Conservation (phyloP, 495 filamentous ascomycete genomes). For the Articulospora tetracladia region DNA sequence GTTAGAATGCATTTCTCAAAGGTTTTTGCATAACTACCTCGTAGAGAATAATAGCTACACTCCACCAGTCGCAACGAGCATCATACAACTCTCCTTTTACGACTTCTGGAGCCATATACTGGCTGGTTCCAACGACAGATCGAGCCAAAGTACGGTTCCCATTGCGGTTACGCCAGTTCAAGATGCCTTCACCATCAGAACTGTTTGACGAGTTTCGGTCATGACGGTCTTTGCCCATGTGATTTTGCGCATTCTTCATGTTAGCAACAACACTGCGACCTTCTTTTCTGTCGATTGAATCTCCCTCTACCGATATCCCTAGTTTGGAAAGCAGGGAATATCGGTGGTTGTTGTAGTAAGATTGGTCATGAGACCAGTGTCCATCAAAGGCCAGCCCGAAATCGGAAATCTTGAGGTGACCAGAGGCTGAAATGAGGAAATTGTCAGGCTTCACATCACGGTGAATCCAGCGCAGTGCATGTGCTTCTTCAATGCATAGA, state of each 20-base stretch:
- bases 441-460: slow-evolving; percentile 97
- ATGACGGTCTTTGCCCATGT: slow-evolving; percentile 47
- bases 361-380: slow-evolving; percentile 86
- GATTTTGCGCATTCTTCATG: slow-evolving; percentile 41
- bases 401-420: slow-evolving; percentile 92
- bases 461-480: slow-evolving; percentile 84
- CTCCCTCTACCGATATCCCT: slow-evolving; percentile 70
- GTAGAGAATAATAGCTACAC: slow-evolving; percentile 85
- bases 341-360: slow-evolving; percentile 78
- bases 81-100: slow-evolving; percentile 81
- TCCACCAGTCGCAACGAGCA: slow-evolving; percentile 95
- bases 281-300: slow-evolving; percentile 62
- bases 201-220: slow-evolving; percentile 26
- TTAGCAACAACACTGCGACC: slow-evolving; percentile 39
- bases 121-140: slow-evolving; percentile 92
- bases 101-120: slow-evolving; percentile 97
- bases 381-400: slow-evolving; percentile 94
- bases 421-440: slow-evolving; percentile 81
- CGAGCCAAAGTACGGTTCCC: slow-evolving; percentile 70
- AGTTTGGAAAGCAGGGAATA: slow-evolving; percentile 72
- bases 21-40: slow-evolving; percentile 48
- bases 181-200: slow-evolving; percentile 44
- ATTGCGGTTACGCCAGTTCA: slow-evolving; percentile 75
- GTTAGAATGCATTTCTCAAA: not conserved
- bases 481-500: slow-evolving; percentile 87